Percentiles rank a stretch among this genome's conserved stretches.
phyloP scores from a whole-genome alignment of 2,329 filamentous ascomycete species.

The Gyromitra esculenta region DNA sequence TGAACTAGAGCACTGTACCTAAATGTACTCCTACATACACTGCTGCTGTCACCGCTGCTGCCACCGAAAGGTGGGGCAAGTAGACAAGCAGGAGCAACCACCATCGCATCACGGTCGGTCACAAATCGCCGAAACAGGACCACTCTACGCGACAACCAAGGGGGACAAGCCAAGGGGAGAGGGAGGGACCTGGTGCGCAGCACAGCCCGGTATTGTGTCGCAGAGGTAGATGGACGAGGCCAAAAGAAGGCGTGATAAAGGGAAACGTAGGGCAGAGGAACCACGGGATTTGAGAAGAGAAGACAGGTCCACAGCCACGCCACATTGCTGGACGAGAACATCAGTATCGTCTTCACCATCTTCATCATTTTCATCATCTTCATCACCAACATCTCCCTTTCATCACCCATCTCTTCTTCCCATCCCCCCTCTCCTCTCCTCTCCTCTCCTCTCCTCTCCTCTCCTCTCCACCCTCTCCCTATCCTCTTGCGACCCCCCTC shows the following conservation, averaged over 20 bases:
- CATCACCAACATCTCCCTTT: not conserved
- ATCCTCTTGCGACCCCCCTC: not conserved
- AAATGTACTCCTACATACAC: conserved; percentile 3
- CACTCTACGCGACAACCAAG: conserved; percentile 41
- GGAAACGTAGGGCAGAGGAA: not conserved
- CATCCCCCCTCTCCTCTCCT: not conserved
- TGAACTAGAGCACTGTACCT: conserved; percentile 9
- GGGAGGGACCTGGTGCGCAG: conserved; percentile 21
- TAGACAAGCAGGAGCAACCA: conserved; percentile 10
- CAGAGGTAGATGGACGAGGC: conserved; percentile 17
- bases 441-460: not conserved
- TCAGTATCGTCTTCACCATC: not conserved
- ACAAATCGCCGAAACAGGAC: conserved; percentile 22
- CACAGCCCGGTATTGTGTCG: conserved; percentile 21
- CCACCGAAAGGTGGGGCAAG: conserved; percentile 30
- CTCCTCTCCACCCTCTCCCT: not conserved
- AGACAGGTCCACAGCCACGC: conserved; percentile 19
- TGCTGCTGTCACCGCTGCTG: not conserved
- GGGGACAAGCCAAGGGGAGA: conserved; percentile 1
- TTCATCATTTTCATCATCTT: not conserved
- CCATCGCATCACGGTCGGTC: conserved; percentile 1
- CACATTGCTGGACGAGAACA: not conserved
- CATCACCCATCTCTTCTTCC: not conserved
- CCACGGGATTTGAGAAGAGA: not conserved
- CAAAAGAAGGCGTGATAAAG: not conserved